These are phyloP conservation scores for Hypoxylon perforatum DNA, from an alignment of 495 filamentous ascomycete species.

Conservation along the genomic window DNA sequence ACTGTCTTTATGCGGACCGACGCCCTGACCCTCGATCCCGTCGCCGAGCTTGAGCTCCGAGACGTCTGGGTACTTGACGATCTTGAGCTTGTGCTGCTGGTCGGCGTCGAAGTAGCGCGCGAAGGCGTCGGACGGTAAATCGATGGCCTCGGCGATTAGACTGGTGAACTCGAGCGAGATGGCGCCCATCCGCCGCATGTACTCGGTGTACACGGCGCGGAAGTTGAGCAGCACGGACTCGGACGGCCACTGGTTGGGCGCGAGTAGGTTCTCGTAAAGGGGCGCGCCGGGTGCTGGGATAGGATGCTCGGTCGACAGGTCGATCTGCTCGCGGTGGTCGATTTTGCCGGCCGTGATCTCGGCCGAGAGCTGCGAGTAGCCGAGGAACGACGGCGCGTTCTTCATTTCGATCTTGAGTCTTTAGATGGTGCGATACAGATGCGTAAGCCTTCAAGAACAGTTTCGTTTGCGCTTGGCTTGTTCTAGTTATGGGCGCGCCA, in stretches of 20 bases:
- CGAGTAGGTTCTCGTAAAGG: slow-evolving; percentile 80
- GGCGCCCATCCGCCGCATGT: slow-evolving; percentile 76
- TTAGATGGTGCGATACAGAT: background rate
- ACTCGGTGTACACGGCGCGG: slow-evolving; percentile 73
- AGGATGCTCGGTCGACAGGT: slow-evolving; percentile 82
- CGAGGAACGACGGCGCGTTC: slow-evolving; percentile 74
- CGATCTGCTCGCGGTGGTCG: slow-evolving; percentile 89
- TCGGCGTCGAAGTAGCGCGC: slow-evolving; percentile 80
- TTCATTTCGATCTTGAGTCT: slow-evolving; percentile 91
- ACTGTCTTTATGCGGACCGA: slow-evolving; percentile 94
- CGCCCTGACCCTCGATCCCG: slow-evolving; percentile 70
- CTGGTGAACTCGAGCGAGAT: slow-evolving; percentile 81
- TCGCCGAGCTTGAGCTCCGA: slow-evolving; percentile 54
- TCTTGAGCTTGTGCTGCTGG: slow-evolving; percentile 92
- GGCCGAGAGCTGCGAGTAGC: slow-evolving; percentile 70
- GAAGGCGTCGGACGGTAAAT: slow-evolving; percentile 77
- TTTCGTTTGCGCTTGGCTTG: background rate
- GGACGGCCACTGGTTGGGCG: slow-evolving; percentile 93
- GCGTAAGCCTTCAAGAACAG: slow-evolving; percentile 16
- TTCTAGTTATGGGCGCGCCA: background rate
- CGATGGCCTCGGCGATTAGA: slow-evolving; percentile 88
- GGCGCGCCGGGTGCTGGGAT: slow-evolving; percentile 71
- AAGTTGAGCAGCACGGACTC: slow-evolving; percentile 74
- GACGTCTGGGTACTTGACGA: slow-evolving; percentile 85
- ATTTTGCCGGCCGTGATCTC: slow-evolving; percentile 69